Evolutionary conservation across 768 basidiomycete species (phyloP), one percentile per base, ranked within the genome.

Genomic region (Russula abietina): DNA sequence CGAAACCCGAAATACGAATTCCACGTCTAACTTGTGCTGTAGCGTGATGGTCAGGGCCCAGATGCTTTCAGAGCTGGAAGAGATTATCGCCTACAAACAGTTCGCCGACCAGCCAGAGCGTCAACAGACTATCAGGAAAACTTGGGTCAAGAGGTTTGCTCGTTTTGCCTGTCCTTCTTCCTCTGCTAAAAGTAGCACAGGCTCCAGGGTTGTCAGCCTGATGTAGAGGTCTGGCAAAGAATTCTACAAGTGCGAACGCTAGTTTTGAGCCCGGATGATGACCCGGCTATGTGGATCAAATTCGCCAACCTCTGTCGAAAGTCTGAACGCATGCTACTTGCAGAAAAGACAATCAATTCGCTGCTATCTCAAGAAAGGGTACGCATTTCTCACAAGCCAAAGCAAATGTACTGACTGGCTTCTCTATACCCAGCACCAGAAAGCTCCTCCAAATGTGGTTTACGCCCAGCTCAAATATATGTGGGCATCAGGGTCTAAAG

Each of bases 221-320:
- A 98, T 69, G 96, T 98, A 38, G 97, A 99, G 74, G 93, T 97
- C 5, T 99, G 97, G 97, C 97, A 98, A 73, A 86, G 96, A 22
- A 91, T 98, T 58, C 78, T 99, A 10, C 96, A 98, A 78, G 93
- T 99, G 54, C 84, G 97, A 57, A 93, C 95, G 0, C 80, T 98
- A 57, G 94, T 99, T 24, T 79, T 98, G 30, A 90, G 85, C 49
- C 96, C 97, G 0, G 91, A 91, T 66, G 93, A 97, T 65, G 94
- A 98, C 71, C 92, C 91, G 49, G 83, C 90, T 51, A 98, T 97
- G 86, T 98, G 95, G 94, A 97, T 99, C 75, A 94, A 97, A 75
- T 98, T 99, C 70, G 93, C 96, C 2, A 98, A 99, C 70, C 78
- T 98, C 1, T 98, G 97, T 71, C 91, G 97, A 56, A 96, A 96